Percentiles rank a stretch among this genome's conserved stretches.
phyloP scores from a whole-genome alignment of 176 grass and related monocot species.

The Panicum miliaceum region DNA sequence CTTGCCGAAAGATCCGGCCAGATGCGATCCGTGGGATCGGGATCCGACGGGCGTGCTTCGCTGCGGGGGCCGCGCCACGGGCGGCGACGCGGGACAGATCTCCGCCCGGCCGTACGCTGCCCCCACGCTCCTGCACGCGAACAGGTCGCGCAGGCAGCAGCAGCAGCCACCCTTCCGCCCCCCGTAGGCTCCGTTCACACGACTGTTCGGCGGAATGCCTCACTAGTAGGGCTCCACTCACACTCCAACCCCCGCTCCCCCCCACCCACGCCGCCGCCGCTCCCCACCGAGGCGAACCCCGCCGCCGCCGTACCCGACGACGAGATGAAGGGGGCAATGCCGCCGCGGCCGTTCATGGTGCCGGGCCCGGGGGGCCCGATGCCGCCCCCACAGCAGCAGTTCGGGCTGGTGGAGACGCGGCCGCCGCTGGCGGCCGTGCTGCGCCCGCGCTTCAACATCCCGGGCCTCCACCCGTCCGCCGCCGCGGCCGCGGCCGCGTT shows the following conservation, averaged over 20 bases:
- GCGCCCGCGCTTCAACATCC: constrained; percentile 67
- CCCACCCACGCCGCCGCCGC: not conserved
- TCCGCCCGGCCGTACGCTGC: not conserved
- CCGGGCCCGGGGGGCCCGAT: constrained; percentile 49
- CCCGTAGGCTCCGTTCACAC: not conserved
- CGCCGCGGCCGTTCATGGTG: constrained; percentile 48
- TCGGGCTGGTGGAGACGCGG: constrained; percentile 78
- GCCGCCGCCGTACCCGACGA: constrained; percentile 22
- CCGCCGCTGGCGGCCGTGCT: constrained; percentile 75
- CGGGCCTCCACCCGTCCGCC: constrained; percentile 52
- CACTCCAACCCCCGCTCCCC: not conserved
- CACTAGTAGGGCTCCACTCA: constrained; percentile 12
- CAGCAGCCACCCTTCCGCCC: not conserved
- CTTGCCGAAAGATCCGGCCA: not conserved
- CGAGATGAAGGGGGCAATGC: constrained; percentile 69
- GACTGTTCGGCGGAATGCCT: constrained; percentile 47
- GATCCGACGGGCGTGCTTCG: constrained; percentile 7
- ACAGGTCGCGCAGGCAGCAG: not conserved
- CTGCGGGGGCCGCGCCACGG: not conserved
- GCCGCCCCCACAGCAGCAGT: constrained; percentile 61
- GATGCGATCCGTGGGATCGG: not conserved
- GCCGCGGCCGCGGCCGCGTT: constrained; percentile 11
- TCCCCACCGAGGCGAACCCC: constrained; percentile 23
- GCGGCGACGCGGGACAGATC: constrained; percentile 1
- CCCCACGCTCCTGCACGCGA: not conserved